Base-by-base conservation (phyloP, 768 basidiomycete species). In the Rhizopogon vinicolor region DNA sequence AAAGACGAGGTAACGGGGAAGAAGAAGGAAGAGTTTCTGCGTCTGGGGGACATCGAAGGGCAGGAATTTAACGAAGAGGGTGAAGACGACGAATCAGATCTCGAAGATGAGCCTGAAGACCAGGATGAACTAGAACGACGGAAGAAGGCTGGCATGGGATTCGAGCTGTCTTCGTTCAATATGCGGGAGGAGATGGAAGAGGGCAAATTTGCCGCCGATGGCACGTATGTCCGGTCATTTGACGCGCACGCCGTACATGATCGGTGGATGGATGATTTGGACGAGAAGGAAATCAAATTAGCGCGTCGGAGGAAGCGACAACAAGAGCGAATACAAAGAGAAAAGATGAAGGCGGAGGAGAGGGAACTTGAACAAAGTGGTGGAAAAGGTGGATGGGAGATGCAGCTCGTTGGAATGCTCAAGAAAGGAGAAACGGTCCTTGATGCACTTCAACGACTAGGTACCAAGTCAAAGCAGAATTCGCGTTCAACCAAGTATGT, bases 181-280 rank as follows among this genome's bases (percentile, higher is more conserved):
- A 98, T 99, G 96, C 87, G 94, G 60, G 89, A 92, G 63, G 97
- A 99, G 78, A 95, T 98, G 89, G 88, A 93, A 65, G 96, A 98
- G 72, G 97, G 97, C 40, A 92, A 93, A 67, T 98, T 99, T 75
- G 87, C 91, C 5, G 90, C 89, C 57, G 96, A 98, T 66, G 97
- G 97, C 45, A 89, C 72, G 63, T 93, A 93, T 66, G 84, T 90
- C 48, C 86, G 89, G 60, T 80, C 87, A 10, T 86, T 87, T 67
- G 97, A 99, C 69, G 91, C 90, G 1, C 89, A 94, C 66, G 92
- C 87, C 25, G 82, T 88, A 40, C 94, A 99, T 68, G 97, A 99
- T 71, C 82, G 83, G 35, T 99, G 97, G 97, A 89, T 99, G 83
- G 91, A 93, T n/a, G 86, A 84, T 1, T 60, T 95, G 37, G 87